Evolutionary conservation across 352 stramenopile genomes (phyloP), one percentile per base, ranked within the genome.

Genomic region (Bremia lactucae): DNA sequence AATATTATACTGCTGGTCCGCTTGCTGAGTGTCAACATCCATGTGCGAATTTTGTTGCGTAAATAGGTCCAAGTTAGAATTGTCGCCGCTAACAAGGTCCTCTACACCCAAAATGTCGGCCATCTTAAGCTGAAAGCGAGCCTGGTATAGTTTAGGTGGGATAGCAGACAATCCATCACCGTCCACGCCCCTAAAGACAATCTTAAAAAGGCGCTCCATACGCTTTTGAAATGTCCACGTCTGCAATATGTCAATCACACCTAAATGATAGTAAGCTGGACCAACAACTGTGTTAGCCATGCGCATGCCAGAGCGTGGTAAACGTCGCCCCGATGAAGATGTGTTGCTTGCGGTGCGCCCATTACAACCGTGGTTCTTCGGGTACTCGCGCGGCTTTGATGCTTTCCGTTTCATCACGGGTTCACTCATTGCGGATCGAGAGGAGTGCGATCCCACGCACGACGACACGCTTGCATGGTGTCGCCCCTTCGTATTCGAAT

Each of bases 171-270:
- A 46, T 0, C 84, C 84, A 25, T 93, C 66, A 21, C 59, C 68
- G 38, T 94, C 80, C 2, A 87, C 74, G 10, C 79, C 68, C 31
- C 68, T 84, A 45, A 95, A 83, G 33, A 65, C 64, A 40, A 92
- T 91, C 61, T 96, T 96, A 44, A 88, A 64, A 33, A 93, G 80
- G 4, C 82, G 73, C 57, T 96, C 85, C 56, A 89, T 68, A 11
- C 75, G 71, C 36, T 96, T 96, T 33, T 87, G 42, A 13, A 87
- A 58, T 23, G 83, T 95, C 81, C 79, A 96, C 2, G 75, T 88
- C 53, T 96, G 85, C 47, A 96, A 36, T 49, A 96, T 95, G 42
- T 96, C 85, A 46, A 96, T 95, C 33, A 96, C 54, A 25, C 85
- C 85, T 29, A 96, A 54, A 52, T 95, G 81, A 49, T 95, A 96